Percentiles rank a stretch among this genome's conserved stretches.
Conservation (phyloP, 1,139 yeast species). For the Candida glucosophila region DNA sequence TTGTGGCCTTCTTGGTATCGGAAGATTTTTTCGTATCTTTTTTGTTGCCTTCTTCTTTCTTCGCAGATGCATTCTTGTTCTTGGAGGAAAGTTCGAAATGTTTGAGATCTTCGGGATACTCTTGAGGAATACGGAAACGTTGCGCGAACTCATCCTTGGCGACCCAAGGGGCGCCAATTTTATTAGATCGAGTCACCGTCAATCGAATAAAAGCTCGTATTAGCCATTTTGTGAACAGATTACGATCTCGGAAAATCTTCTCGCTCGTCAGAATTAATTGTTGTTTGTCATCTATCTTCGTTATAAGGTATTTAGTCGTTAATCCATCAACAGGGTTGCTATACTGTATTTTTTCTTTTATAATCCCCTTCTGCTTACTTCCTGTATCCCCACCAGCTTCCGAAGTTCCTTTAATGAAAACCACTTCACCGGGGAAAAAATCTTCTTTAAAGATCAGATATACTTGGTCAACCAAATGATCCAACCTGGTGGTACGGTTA, state of each 20-base stretch:
- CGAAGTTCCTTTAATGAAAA: slow-evolving; percentile 44
- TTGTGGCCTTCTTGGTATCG: slow-evolving; percentile 5
- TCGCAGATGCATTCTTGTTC: slow-evolving; percentile 17
- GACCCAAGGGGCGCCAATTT: slow-evolving; percentile 95
- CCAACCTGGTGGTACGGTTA: slow-evolving; percentile 76
- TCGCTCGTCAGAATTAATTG: slow-evolving; percentile 68
- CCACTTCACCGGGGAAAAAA: slow-evolving; percentile 86
- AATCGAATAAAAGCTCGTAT: slow-evolving; percentile 84
- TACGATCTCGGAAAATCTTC: slow-evolving; percentile 73
- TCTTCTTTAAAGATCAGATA: slow-evolving; percentile 69
- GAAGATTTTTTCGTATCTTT: slow-evolving; percentile 2
- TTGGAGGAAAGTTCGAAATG: slow-evolving; percentile 34
- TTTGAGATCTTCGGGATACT: slow-evolving; percentile 45
- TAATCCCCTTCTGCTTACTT: slow-evolving; percentile 28
- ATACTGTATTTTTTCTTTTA: slow-evolving; percentile 41
- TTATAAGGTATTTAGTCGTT: slow-evolving; percentile 56
- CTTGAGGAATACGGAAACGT: slow-evolving; percentile 50
- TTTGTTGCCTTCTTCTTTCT: slow-evolving; percentile 3
- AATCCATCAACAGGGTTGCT: slow-evolving; percentile 53
- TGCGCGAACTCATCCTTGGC: slow-evolving; percentile 72
- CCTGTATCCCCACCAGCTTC: slow-evolving; percentile 5
- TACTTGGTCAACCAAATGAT: slow-evolving; percentile 79
- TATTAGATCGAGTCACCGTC: slow-evolving; percentile 71
- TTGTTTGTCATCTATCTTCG: slow-evolving; percentile 35
- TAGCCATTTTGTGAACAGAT: slow-evolving; percentile 80